Conservation (phyloP, 2,329 filamentous ascomycete species). For the Polytolypa hystricis region DNA sequence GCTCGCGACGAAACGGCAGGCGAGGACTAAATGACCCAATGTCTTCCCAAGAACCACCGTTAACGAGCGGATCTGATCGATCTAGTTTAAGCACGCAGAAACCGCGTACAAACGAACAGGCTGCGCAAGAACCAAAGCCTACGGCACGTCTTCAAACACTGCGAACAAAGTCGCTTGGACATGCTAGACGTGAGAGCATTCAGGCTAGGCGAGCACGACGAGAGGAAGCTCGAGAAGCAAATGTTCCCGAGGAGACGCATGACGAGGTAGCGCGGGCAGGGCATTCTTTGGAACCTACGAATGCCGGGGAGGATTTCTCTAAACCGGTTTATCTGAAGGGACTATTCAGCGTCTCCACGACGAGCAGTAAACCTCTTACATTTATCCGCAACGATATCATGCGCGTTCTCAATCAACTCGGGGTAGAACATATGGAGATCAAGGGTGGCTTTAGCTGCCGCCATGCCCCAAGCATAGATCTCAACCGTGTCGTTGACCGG, state of each 20-base stretch:
- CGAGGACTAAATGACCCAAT: conserved; percentile 44
- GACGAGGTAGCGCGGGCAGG: conserved; percentile 55
- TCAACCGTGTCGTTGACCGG: conserved; percentile 59
- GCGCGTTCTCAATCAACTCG: conserved; percentile 73
- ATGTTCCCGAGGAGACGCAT: conserved; percentile 86
- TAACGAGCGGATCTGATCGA: conserved; percentile 70
- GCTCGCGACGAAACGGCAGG: conserved; percentile 49
- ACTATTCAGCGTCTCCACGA: conserved; percentile 93
- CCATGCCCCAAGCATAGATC: conserved; percentile 79
- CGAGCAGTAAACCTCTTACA: conserved; percentile 76
- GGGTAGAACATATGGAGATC: conserved; percentile 86
- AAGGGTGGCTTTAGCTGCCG: conserved; percentile 86
- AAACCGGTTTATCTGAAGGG: conserved; percentile 96
- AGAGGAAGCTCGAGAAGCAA: conserved; percentile 60
- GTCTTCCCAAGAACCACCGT: conserved; percentile 53
- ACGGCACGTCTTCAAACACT: conserved; percentile 52
- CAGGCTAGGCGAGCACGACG: conserved; percentile 69
- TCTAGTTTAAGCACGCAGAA: conserved; percentile 44
- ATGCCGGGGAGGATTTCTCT: conserved; percentile 57
- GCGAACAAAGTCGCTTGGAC: conserved; percentile 77
- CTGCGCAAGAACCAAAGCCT: conserved; percentile 41
- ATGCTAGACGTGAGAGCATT: conserved; percentile 82
- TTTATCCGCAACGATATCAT: conserved; percentile 86
- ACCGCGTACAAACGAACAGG: conserved; percentile 37
- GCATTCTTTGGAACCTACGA: conserved; percentile 39